A percentile compares a stretch with the other conserved stretches of the same genome.
Conservation (phyloP, 1,284 basidiomycete species). For the Fomes fomentarius region DNA sequence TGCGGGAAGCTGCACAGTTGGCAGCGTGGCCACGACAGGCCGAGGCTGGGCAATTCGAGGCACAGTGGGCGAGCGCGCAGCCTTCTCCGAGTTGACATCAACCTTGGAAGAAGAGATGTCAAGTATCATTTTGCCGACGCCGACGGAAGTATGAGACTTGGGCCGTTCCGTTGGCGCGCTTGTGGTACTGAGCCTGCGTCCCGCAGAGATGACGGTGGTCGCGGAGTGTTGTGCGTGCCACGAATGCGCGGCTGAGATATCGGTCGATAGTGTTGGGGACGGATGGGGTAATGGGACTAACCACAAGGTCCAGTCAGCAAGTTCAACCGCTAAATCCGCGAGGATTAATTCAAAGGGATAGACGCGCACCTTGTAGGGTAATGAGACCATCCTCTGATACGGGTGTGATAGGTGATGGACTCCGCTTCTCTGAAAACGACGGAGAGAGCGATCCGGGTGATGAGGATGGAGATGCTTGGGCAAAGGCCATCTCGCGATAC, state of each 20-base stretch:
- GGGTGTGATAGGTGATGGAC: constrained; percentile 36
- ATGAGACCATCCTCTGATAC: constrained; percentile 34
- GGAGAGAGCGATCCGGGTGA: constrained; percentile 38
- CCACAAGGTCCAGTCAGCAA: constrained; percentile 1
- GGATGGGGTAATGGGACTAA: constrained; percentile 11
- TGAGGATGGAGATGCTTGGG: constrained; percentile 34
- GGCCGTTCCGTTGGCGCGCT: constrained; percentile 34
- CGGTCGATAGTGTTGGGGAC: constrained; percentile 9
- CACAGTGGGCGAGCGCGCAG: constrained; percentile 6
- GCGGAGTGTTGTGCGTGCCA: constrained; percentile 32
- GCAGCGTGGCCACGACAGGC: constrained; percentile 30
- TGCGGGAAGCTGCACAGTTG: constrained; percentile 35
- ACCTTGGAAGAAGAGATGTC: constrained; percentile 53
- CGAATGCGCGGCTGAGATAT: constrained; percentile 27
- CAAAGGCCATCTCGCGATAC: constrained; percentile 64
- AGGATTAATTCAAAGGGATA: background rate
- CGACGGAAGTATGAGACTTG: constrained; percentile 32
- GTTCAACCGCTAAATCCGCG: constrained; percentile 14
- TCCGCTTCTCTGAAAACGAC: constrained; percentile 27
- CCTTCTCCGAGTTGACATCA: constrained; percentile 24
- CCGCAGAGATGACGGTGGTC: constrained; percentile 25
- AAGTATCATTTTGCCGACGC: constrained; percentile 57
- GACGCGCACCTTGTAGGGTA: constrained; percentile 18
- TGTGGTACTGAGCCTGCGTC: constrained; percentile 30
- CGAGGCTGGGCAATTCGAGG: constrained; percentile 29